Percentiles rank a stretch among this genome's conserved stretches.
Conservation (phyloP, 2,329 filamentous ascomycete genomes). For the Aspergillus pseudonomiae region DNA sequence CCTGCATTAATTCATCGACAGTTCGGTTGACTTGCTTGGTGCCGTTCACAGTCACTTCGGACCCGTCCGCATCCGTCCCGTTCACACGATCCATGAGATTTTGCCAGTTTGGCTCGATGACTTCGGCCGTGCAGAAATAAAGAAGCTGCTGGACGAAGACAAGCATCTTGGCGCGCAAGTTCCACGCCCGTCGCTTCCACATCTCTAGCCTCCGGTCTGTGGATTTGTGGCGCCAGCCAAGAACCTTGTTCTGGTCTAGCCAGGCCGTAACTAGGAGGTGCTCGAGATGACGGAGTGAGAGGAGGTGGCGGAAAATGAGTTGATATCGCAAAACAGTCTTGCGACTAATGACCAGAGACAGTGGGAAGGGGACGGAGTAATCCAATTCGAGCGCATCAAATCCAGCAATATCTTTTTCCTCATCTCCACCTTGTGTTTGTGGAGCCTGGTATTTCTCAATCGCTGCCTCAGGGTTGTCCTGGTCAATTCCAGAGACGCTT, state of each 20-base stretch:
- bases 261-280: conserved; percentile 83
- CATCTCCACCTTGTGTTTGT: conserved; percentile 64
- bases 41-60: conserved; percentile 41
- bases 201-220: conserved; percentile 74
- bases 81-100: conserved; percentile 86
- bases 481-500: conserved; percentile 92
- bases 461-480: conserved; percentile 66
- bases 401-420: conserved; percentile 82
- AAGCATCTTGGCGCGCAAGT: conserved; percentile 87
- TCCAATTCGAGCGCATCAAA: conserved; percentile 94
- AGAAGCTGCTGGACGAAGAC: conserved; percentile 95
- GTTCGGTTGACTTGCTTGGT: conserved; percentile 67
- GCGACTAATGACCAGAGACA: conserved; percentile 91
- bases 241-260: conserved; percentile 82
- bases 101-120: conserved; percentile 97
- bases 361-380: conserved; percentile 90
- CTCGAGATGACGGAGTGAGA: conserved; percentile 88
- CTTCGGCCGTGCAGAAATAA: conserved; percentile 95
- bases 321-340: conserved; percentile 98
- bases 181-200: conserved; percentile 94
- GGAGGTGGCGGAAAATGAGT: conserved; percentile 88
- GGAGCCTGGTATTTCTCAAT: conserved; percentile 75
- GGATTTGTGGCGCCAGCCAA: conserved; percentile 81
- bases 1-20: conserved; percentile 97
- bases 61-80: conserved; percentile 51